Evolutionary conservation across 495 filamentous ascomycete species (phyloP), one percentile per base, ranked within the genome.

Genomic region (Jackrogersella minutella): DNA sequence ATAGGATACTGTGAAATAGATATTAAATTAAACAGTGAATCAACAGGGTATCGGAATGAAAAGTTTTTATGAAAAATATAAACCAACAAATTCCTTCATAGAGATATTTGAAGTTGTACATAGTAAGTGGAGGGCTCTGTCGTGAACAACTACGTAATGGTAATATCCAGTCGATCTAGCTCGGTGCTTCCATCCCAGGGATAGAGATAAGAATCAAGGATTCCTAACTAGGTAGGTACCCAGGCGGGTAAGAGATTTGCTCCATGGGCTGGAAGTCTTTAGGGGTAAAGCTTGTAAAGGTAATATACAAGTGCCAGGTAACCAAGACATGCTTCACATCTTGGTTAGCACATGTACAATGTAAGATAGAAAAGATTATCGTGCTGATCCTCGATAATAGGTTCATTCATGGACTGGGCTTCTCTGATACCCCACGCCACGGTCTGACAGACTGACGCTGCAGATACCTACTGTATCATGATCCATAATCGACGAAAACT

Each of bases 151-250:
- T 49, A 49, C 44, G 44, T 52, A 52, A 52, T 52, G 49, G 31
- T 16, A n/a, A 52, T 52, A 21, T 24, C 24, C 14, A 36, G 7
- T 51, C 28, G 31, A 52, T 52, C 49, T 36, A 52, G 31, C 28
- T n/a, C n/a, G n/a, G n/a, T n/a, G n/a, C n/a, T n/a, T n/a, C n/a
- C n/a, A n/a, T n/a, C n/a, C n/a, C n/a, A n/a, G n/a, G n/a, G n/a
- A n/a, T n/a, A n/a, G n/a, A n/a, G 26, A 64, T 64, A 68, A 56
- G 59, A 55, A 9, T 22, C 40, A 37, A 54, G 36, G 54, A 49
- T 68, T 59, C 59, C 47, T 36, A 36, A 56, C 34, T 64, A 44
- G 65, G 58, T 58, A 60, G 66, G 60, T 56, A 46, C 28, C 7
- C 49, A 60, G 34, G n/a, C n/a, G n/a, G n/a, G 64, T 55, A 57